These are phyloP conservation scores for Epichloe festucae DNA, from an alignment of 2,329 filamentous ascomycete genomes.

Conservation along the genomic window DNA sequence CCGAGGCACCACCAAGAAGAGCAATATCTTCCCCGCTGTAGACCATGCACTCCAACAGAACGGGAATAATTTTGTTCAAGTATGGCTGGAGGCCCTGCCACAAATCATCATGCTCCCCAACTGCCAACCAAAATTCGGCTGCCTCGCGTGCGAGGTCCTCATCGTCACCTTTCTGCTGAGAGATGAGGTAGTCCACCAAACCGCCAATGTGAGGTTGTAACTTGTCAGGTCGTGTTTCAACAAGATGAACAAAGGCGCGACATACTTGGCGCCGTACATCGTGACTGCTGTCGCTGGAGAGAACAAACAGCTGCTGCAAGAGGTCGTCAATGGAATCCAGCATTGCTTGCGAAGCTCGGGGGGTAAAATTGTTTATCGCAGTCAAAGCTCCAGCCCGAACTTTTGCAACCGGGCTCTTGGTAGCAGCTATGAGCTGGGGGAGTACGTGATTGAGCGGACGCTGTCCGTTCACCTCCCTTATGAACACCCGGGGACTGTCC, in stretches of 20 bases:
- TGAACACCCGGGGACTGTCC: slow-evolving; percentile 77
- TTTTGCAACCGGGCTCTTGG: slow-evolving; percentile 59
- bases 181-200: slow-evolving; percentile 84
- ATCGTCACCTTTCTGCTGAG: slow-evolving; percentile 78
- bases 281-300: slow-evolving; percentile 62
- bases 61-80: slow-evolving; percentile 74
- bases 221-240: slow-evolving; percentile 82
- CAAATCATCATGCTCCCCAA: slow-evolving; percentile 75
- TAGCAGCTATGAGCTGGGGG: slow-evolving; percentile 87
- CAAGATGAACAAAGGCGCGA: slow-evolving; percentile 80
- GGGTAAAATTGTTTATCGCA: slow-evolving; percentile 84
- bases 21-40: slow-evolving; percentile 91
- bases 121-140: slow-evolving; percentile 92
- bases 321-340: slow-evolving; percentile 69
- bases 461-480: slow-evolving; percentile 79
- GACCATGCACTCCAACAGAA: slow-evolving; percentile 87
- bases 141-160: slow-evolving; percentile 87
- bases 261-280: slow-evolving; percentile 90
- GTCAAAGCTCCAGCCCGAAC: slow-evolving; percentile 70
- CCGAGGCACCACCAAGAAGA: slow-evolving; percentile 67
- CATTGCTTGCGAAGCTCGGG: slow-evolving; percentile 71
- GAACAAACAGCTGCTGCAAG: slow-evolving; percentile 67
- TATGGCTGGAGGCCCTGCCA: slow-evolving; percentile 66
- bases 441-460: slow-evolving; percentile 79
- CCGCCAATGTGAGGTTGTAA: slow-evolving; percentile 77